These are phyloP conservation scores for Penicillium coffeae DNA, from an alignment of 495 filamentous ascomycete species.

Conservation along the genomic window DNA sequence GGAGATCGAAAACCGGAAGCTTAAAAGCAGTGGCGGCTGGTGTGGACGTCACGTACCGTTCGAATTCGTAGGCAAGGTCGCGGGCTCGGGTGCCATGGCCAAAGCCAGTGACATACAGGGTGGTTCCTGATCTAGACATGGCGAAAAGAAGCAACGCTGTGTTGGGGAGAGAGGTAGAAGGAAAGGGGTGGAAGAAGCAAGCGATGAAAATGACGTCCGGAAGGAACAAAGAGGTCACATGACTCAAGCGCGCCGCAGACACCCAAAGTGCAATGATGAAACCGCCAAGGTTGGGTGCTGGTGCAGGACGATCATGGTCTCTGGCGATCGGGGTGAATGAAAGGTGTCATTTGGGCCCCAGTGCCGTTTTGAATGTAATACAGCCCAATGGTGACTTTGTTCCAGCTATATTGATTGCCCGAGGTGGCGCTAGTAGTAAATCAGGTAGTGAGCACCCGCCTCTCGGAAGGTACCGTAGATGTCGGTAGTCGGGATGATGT, in stretches of 20 bases:
- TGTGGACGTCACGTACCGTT: conserved; percentile 83
- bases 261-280: not conserved
- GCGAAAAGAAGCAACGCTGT: not conserved
- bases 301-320: not conserved
- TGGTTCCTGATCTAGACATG: conserved; percentile 93
- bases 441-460: not conserved
- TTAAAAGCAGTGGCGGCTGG: conserved; percentile 31
- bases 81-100: conserved; percentile 98
- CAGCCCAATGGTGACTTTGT: too few relatives aligned
- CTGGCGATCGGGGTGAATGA: not conserved
- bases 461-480: conserved; percentile 28
- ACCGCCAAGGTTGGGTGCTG: not conserved
- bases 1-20: conserved; percentile 22
- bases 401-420: too few relatives aligned
- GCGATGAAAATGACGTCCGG: conserved; percentile 3
- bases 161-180: not conserved
- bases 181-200: not conserved
- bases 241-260: not conserved
- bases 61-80: conserved; percentile 99
- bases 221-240: not conserved
- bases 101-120: conserved; percentile 96
- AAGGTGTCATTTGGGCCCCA: too few relatives aligned
- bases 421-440: not conserved
- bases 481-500: conserved; percentile 26
- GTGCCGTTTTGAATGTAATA: too few relatives aligned